Conservation (phyloP, 2,329 filamentous ascomycete genomes). For the Xenosphaeropsis pyriputrescens region DNA sequence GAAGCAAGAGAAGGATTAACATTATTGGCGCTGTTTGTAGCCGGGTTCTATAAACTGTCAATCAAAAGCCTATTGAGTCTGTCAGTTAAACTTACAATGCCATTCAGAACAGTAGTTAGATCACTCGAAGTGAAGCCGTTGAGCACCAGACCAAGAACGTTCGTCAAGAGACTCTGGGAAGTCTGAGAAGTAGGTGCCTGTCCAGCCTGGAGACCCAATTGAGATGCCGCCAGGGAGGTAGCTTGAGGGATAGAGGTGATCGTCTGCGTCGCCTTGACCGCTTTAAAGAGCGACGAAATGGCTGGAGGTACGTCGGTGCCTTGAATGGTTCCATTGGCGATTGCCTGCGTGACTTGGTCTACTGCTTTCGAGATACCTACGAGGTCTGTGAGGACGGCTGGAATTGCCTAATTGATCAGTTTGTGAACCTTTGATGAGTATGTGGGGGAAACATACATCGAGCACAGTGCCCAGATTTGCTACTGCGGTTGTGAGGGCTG, state of each 20-base stretch:
- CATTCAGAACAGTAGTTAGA: background rate
- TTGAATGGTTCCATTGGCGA: slow-evolving; percentile 6
- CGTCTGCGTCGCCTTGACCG: slow-evolving; percentile 12
- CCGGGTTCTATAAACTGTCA: slow-evolving; percentile 2
- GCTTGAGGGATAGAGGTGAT: slow-evolving; percentile 12
- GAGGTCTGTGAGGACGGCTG: background rate
- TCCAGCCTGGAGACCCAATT: slow-evolving; percentile 1
- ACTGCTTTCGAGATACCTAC: background rate
- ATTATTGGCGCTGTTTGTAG: slow-evolving; percentile 4
- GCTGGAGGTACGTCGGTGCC: slow-evolving; percentile 5
- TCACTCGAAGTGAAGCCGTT: background rate
- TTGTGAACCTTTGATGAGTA: background rate
- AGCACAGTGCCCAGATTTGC: background rate
- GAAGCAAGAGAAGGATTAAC: slow-evolving; percentile 5
- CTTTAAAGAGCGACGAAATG: slow-evolving; percentile 6
- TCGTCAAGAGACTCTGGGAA: slow-evolving; percentile 4
- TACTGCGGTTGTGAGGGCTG: background rate
- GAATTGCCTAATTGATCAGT: background rate
- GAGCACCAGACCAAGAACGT: slow-evolving; percentile 5
- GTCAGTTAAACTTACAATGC: background rate
- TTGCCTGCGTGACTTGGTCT: slow-evolving; percentile 1
- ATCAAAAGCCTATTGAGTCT: background rate
- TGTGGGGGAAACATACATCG: background rate
- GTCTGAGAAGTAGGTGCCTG: slow-evolving; percentile 2
- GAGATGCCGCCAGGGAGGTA: slow-evolving; percentile 2